Evolutionary conservation across 2,329 filamentous ascomycete genomes (phyloP).

Genomic region (Cladosporium sp.): DNA sequence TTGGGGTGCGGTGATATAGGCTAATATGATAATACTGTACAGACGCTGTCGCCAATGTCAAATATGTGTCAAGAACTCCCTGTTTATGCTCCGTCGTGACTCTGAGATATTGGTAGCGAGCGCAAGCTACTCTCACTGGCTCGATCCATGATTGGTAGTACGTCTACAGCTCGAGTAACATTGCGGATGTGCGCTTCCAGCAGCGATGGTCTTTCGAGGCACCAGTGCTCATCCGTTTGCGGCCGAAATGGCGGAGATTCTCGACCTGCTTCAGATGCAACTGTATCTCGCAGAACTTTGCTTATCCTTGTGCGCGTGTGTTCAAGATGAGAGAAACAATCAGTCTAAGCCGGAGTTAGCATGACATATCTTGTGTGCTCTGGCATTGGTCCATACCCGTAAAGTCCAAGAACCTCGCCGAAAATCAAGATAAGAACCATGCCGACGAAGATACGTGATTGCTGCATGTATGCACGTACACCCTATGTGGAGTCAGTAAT

Average conservation of each 20-base stretch:
- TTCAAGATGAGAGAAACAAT: constrained; percentile 93
- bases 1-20: not conserved
- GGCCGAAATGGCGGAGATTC: not conserved
- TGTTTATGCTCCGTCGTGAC: not conserved
- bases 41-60: not conserved
- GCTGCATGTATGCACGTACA: constrained; percentile 91
- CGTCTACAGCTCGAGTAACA: too few relatives aligned
- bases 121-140: not conserved
- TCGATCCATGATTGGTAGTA: not conserved
- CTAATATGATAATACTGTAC: not conserved
- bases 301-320: constrained; percentile 46
- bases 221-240: not conserved
- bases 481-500: constrained; percentile 47
- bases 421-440: constrained; percentile 99
- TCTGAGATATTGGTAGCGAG: not conserved
- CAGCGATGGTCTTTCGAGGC: not conserved
- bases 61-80: not conserved
- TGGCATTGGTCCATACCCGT: constrained; percentile 63
- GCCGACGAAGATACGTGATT: constrained; percentile 92
- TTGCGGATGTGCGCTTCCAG: too few relatives aligned
- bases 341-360: constrained; percentile 53
- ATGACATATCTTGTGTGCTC: not conserved
- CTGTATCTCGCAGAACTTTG: too few relatives aligned
- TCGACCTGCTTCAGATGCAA: not conserved
- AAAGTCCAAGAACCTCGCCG: constrained; percentile 92